Evolutionary conservation across 495 filamentous ascomycete genomes (phyloP).

Genomic region (Penicillium ochrochloron): DNA sequence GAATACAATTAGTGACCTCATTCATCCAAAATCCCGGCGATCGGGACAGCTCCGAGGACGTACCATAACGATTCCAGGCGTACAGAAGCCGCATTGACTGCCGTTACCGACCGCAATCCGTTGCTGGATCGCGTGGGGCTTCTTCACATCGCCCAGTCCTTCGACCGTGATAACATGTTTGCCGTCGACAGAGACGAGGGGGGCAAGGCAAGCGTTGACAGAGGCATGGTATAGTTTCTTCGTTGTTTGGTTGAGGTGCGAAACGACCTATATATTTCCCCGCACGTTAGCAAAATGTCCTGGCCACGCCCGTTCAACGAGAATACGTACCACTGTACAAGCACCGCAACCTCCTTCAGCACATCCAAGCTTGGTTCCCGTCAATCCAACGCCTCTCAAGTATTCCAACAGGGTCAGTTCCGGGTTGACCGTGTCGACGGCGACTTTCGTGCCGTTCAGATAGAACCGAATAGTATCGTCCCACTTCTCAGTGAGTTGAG

Average conservation of each 20-base stretch:
- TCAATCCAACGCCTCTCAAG: constrained; percentile 85
- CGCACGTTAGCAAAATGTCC: constrained; percentile 2
- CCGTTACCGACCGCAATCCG: constrained; percentile 72
- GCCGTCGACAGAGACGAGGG: constrained; percentile 88
- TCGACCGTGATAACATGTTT: constrained; percentile 99
- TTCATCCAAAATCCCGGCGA: background rate
- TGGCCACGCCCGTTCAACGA: background rate
- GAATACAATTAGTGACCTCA: background rate
- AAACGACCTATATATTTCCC: constrained; percentile 64
- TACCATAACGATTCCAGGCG: constrained; percentile 96
- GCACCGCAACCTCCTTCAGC: constrained; percentile 96
- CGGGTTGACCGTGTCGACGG: constrained; percentile 80
- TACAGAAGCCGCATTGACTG: constrained; percentile 83
- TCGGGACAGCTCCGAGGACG: background rate
- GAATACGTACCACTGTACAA: constrained; percentile 80
- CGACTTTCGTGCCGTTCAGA: constrained; percentile 91
- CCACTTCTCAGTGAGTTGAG: constrained; percentile 65
- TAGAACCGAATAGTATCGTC: constrained; percentile 80
- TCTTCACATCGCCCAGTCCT: constrained; percentile 89
- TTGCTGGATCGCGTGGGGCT: constrained; percentile 90
- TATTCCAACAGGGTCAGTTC: constrained; percentile 95
- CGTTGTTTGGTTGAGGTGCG: constrained; percentile 89
- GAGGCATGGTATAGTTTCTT: constrained; percentile 88
- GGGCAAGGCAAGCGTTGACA: constrained; percentile 93
- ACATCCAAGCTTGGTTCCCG: constrained; percentile 76